phyloP scores from a whole-genome alignment of 768 basidiomycete species.

The Lactarius tabidus region DNA sequence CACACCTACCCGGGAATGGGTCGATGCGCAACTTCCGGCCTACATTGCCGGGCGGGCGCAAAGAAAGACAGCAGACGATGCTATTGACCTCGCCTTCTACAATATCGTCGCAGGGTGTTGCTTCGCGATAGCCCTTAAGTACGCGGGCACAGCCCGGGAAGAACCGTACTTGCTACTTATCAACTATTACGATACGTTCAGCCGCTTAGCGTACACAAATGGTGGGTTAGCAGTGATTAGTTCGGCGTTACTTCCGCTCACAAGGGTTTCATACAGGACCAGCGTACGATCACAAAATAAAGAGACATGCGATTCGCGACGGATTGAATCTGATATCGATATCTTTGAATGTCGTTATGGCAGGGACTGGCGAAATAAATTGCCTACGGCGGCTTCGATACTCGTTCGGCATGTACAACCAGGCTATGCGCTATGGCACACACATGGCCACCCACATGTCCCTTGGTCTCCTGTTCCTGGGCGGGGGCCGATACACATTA shows the following conservation, averaged over 20 bases:
- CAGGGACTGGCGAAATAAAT: constrained; percentile 92
- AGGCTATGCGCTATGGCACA: constrained; percentile 74
- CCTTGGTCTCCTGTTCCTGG: constrained; percentile 88
- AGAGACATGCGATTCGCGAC: constrained; percentile 80
- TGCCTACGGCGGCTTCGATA: constrained; percentile 83
- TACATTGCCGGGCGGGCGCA: constrained; percentile 50
- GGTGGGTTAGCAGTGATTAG: constrained; percentile 42
- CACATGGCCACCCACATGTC: constrained; percentile 90
- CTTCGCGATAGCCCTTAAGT: constrained; percentile 88
- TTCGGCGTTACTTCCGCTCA: constrained; percentile 16
- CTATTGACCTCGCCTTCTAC: constrained; percentile 85
- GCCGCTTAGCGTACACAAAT: constrained; percentile 60
- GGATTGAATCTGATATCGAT: constrained; percentile 86
- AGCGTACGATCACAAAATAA: constrained; percentile 84
- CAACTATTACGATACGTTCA: constrained; percentile 76
- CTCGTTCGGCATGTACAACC: constrained; percentile 82
- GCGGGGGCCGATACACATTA: constrained; percentile 86
- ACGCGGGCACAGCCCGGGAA: constrained; percentile 88
- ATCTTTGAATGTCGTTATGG: constrained; percentile 90
- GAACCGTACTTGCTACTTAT: constrained; percentile 84
- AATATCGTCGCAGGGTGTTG: constrained; percentile 90
- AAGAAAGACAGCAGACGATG: constrained; percentile 55
- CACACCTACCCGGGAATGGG: constrained; percentile 68
- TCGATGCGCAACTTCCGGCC: constrained; percentile 62
- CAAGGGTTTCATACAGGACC: constrained; percentile 44